phyloP scores from a whole-genome alignment of 805 yeast species.

The Candida coleopterorum region DNA sequence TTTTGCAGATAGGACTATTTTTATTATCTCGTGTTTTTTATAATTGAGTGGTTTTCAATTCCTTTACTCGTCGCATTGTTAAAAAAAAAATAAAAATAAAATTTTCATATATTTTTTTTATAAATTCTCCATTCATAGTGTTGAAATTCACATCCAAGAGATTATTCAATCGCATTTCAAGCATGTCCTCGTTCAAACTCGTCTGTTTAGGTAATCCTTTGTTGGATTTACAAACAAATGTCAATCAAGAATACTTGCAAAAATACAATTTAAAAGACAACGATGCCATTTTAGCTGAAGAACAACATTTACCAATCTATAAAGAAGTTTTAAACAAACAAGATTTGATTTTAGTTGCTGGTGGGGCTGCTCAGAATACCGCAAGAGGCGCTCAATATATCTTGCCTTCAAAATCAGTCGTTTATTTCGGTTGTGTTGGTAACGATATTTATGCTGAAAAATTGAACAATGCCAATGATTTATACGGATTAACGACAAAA shows the following conservation, averaged over 20 bases:
- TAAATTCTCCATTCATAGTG: too few relatives aligned
- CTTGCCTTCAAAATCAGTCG: constrained; percentile 75
- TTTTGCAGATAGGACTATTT: too few relatives aligned
- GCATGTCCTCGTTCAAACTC: constrained; percentile 57
- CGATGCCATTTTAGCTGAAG: constrained; percentile 89
- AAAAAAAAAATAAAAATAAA: too few relatives aligned
- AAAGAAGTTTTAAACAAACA: constrained; percentile 65
- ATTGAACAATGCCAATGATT: constrained; percentile 74
- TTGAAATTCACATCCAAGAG: neutral
- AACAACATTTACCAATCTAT: constrained; percentile 79
- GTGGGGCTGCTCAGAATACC: constrained; percentile 99
- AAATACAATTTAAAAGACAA: constrained; percentile 84
- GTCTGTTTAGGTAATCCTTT: constrained; percentile 92
- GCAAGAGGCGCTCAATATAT: constrained; percentile 98
- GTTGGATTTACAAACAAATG: constrained; percentile 80
- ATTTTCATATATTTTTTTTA: too few relatives aligned
- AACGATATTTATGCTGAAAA: constrained; percentile 81
- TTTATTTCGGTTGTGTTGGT: constrained; percentile 96
- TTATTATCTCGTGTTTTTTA: too few relatives aligned
- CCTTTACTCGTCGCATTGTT: too few relatives aligned
- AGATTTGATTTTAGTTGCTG: constrained; percentile 76
- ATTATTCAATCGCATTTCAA: too few relatives aligned
- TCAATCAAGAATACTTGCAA: constrained; percentile 59
- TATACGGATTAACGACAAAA: constrained; percentile 83
- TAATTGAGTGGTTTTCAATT: too few relatives aligned